Base-by-base conservation (phyloP, 2,329 filamentous ascomycete species). In the Pseudopyricularia javanii region DNA sequence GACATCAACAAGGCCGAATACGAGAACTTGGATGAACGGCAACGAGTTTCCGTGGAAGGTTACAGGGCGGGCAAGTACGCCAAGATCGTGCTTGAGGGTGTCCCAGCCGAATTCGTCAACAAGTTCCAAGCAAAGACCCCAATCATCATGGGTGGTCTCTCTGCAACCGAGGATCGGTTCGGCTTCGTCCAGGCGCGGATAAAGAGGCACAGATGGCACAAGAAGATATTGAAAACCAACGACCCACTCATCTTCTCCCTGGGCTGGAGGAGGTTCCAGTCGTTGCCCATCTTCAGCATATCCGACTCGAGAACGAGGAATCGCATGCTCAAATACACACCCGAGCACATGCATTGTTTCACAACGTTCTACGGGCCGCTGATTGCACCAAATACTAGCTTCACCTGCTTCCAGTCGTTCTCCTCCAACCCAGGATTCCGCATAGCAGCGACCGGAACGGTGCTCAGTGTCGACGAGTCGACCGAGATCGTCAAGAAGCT, bases 311-410 rank as follows among this genome's bases (percentile, higher is more conserved):
- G 93, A 60, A 94, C 88, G 26, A 80, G 93, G 57, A 96, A 97
- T 70, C 84, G 93, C 54, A 96, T 98, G 91, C 79, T 98, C 56
- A 98, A 98, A 69, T 98, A 98, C 69, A 96, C 91, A 0, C 94
- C 93, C 0, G 94, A 98, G 73, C 93, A 98, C 65, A 97, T 96
- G 90, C 93, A 97, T 71, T 98, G 94, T 72, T 95, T 95, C 66
- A 93, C 82, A 40, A 95, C 91, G 50, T 90, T 97, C 69, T 97
- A 95, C 63, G 93, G 91, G 0, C 93, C 94, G 0, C 80, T 98
- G 7, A 89, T 96, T 55, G 90, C 93, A 1, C 93, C 94, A 12
- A 96, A 95, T 68, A 95, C 91, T 2, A 90, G 91, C 55, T 97
- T 98, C 70, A 91, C 88, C 59, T 93, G 87, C 67, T 89, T 97